Evolutionary conservation across 2,329 filamentous ascomycete species (phyloP).

Genomic region (Neofusicoccum laricinum): DNA sequence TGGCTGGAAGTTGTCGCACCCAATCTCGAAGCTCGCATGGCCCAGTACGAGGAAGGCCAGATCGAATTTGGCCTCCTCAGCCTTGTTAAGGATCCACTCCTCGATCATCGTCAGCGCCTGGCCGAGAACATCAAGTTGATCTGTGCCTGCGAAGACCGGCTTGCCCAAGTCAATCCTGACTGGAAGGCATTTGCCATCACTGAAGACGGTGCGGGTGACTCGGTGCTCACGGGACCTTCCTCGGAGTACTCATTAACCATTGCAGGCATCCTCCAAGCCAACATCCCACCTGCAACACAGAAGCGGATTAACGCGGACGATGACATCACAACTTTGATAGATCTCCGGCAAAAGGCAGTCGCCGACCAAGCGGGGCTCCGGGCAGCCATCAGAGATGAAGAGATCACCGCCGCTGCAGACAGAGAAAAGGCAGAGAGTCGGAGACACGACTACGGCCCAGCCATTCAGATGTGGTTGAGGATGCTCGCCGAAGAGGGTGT

Average conservation of each 20-base stretch:
- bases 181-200: constrained; percentile 40
- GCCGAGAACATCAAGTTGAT: constrained; percentile 47
- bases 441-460: constrained; percentile 66
- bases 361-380: constrained; percentile 44
- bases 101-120: constrained; percentile 44
- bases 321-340: constrained; percentile 22
- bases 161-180: constrained; percentile 38
- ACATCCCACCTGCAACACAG: constrained; percentile 19
- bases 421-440: constrained; percentile 54
- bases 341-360: constrained; percentile 24
- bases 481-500: constrained; percentile 62
- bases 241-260: constrained; percentile 25
- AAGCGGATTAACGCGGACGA: constrained; percentile 23
- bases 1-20: constrained; percentile 67
- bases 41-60: constrained; percentile 53
- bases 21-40: constrained; percentile 66
- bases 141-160: constrained; percentile 37
- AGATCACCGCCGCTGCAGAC: constrained; percentile 46
- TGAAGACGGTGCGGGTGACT: constrained; percentile 23
- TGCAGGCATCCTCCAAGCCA: constrained; percentile 20
- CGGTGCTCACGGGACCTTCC: constrained; percentile 19
- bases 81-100: constrained; percentile 65
- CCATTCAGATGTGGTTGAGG: constrained; percentile 66
- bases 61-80: constrained; percentile 77
- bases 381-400: constrained; percentile 50